Evolutionary conservation across 2,329 filamentous ascomycete species (phyloP), one percentile per base, ranked within the genome.

Genomic region (Whalleya microplaca): DNA sequence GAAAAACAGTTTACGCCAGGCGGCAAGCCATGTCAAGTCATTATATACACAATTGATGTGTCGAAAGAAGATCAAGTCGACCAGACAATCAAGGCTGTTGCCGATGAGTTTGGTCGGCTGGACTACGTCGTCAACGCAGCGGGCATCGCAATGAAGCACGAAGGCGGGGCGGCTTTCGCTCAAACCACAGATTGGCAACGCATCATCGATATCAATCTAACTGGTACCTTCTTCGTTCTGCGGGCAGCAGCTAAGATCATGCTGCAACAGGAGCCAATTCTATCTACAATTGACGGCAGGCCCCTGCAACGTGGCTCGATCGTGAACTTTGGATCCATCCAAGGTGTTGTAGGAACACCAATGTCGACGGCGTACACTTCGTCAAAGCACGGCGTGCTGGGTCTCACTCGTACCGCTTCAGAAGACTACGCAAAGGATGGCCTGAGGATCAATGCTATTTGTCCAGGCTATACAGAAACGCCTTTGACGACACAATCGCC

Each of bases 91-190:
- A 27, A 63, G 2, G 59, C 67, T 0, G 66, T 66, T 0, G 71
- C 69, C 6, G 7, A 54, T 2, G 56, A 58, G 1, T 76, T 76
- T 43, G 73, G 74, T 0, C 67, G 75, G 0, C 59, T 78, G 2
- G 75, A 78, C 56, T 76, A 76, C 47, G 70, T 73, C 7, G 72
- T 77, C 50, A 77, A 78, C 50, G 71, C 72, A 0, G 76, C 76
- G 0, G 76, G 76, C 9, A 69, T 77, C 6, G 70, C 71, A 0
- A 67, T 73, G 50, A 75, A 74, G 51, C 72, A 75, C 41, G 60
- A 69, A 21, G 73, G 72, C 2, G 75, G 74, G 6, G 72, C 69
- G 1, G 71, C 74, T 0, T 73, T 72, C 46, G 70, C 70, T 0
- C 62, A 69, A 16, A 74, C 72, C 0, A 55, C 62, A 0, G 75